These are phyloP conservation scores for Diaporthe citri DNA, from an alignment of 2,329 filamentous ascomycete genomes.

Conservation along the genomic window DNA sequence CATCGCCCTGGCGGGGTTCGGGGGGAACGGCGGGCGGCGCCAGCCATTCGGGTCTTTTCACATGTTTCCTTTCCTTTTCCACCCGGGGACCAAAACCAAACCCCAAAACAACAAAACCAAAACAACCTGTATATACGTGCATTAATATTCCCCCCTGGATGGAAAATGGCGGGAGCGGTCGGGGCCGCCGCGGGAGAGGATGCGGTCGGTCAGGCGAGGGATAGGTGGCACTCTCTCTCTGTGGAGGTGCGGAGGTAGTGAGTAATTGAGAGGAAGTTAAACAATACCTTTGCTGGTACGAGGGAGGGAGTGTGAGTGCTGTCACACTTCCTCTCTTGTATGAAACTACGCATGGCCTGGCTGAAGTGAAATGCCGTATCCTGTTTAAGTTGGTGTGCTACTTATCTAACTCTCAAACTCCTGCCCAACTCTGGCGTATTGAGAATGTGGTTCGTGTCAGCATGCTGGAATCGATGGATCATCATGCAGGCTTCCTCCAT, in stretches of 20 bases:
- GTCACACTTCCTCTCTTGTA: not conserved
- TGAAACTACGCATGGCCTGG: not conserved
- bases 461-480: not conserved
- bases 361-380: not conserved
- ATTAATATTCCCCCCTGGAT: slow-evolving; percentile 27
- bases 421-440: not conserved
- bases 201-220: not conserved
- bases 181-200: not conserved
- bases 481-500: too few relatives aligned
- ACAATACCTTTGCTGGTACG: not conserved
- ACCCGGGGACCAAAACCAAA: not conserved
- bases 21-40: not conserved
- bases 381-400: not conserved
- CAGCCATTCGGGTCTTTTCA: not conserved
- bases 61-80: not conserved
- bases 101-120: slow-evolving; percentile 18
- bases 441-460: not conserved
- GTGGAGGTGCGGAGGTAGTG: slow-evolving; percentile 4
- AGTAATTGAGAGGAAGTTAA: slow-evolving; percentile 27
- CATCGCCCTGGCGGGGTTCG: not conserved
- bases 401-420: not conserved
- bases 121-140: slow-evolving; percentile 25
- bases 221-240: too few relatives aligned
- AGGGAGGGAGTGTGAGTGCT: not conserved
- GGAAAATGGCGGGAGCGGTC: slow-evolving; percentile 22